Conservation (phyloP, 768 basidiomycete species). For the Filobasidium wieringae region DNA sequence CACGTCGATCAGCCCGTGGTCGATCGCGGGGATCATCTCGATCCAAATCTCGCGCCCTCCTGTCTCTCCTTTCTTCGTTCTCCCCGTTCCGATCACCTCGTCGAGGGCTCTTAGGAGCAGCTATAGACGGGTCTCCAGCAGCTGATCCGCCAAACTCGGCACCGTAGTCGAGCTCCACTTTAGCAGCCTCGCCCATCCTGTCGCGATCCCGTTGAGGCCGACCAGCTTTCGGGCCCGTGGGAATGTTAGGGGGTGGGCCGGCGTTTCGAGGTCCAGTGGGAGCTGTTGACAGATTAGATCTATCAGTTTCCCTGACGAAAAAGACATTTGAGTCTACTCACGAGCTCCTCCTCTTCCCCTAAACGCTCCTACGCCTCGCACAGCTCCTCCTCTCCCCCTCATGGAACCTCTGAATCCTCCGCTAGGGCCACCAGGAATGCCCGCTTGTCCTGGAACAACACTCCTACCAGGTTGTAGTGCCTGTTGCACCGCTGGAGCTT, state of each 20-base stretch:
- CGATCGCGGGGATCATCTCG: background rate
- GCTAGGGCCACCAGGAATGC: background rate
- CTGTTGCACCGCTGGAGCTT: too few species aligned
- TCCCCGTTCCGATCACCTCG: background rate
- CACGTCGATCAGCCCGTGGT: background rate
- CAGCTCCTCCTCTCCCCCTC: conserved; percentile 3
- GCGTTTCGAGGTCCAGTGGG: conserved; percentile 14
- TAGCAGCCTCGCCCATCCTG: background rate
- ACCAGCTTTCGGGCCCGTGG: conserved; percentile 14
- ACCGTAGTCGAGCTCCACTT: conserved; percentile 14
- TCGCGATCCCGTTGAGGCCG: conserved; percentile 12
- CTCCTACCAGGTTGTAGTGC: too few species aligned
- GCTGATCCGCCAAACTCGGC: background rate
- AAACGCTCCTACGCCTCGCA: conserved; percentile 2
- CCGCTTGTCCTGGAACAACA: too few species aligned
- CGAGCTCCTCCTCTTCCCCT: conserved; percentile 8
- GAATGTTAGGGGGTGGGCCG: background rate
- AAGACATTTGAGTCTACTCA: background rate
- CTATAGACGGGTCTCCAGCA: background rate
- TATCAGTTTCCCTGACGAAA: background rate
- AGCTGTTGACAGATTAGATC: background rate
- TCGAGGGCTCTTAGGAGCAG: background rate
- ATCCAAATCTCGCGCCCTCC: background rate
- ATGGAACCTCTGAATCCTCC: conserved; percentile 11
- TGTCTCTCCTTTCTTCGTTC: background rate